Evolutionary conservation across 2,329 filamentous ascomycete genomes (phyloP), one percentile per base, ranked within the genome.

Genomic region (Fusarium praegraminearum): DNA sequence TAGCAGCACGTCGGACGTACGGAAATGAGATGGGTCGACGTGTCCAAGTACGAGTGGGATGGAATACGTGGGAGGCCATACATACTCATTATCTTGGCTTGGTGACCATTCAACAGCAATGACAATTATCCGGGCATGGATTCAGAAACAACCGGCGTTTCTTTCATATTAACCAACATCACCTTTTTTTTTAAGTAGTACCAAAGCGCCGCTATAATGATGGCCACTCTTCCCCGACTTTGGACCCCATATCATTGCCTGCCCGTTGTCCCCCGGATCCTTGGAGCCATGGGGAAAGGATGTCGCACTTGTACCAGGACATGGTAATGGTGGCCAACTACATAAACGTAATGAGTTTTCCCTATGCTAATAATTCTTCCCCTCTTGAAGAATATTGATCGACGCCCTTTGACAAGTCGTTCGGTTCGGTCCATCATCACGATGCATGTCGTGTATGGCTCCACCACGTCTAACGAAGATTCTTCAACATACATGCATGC

Each of bases 1-100:
- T 32, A 45, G 62, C 57, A 70, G 57, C 45, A 64, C 63, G 54
- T 52, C 55, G 55, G 63, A 53, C 67, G 55, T 33, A 55, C 59
- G 67, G 67, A 71, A 44, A 61, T 60, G n/a, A 65, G 49, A 35
- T 58, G 51, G 50, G 62, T 54, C 46, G 35, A 51, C 36, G 44
- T 47, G 49, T 33, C 57, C 45, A 67, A 43, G 18, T 45, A 22
- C 43, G 30, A 40, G 47, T 53, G 24, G 46, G 24, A 62, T 56
- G 41, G 33, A 32, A 54, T 69, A 61, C 22, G 33, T 47, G 43
- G 56, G 18, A 40, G 46, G 5, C n/a, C 44, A 22, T 26, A 28
- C 44, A 22, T 26, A 16, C 30, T 45, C 49, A 20, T 33, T 36
- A 35, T 57, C 55, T 65, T 28, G 38, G 62, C 62, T 43, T 16